Conservation (phyloP, 2,329 filamentous ascomycete species). For the Xylaria sp. region DNA sequence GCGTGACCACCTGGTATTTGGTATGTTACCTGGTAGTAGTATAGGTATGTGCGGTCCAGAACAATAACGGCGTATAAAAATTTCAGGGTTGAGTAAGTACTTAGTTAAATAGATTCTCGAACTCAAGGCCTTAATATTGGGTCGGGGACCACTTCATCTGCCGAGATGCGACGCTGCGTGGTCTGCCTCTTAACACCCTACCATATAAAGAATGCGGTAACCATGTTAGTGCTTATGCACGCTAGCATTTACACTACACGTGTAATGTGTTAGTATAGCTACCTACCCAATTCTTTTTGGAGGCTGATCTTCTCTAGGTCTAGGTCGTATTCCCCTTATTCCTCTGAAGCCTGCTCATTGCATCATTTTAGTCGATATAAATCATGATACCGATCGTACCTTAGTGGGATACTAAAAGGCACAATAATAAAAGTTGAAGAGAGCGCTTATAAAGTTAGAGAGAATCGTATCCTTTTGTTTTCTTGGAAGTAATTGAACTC, state of each 20-base stretch:
- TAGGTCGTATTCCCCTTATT: not conserved
- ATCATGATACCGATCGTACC: not conserved
- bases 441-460: not conserved
- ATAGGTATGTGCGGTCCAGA: not conserved
- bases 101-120: not conserved
- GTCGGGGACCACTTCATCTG: constrained; percentile 27
- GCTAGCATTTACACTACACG: constrained; percentile 1
- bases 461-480: too few relatives aligned
- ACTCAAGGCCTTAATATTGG: constrained; percentile 15
- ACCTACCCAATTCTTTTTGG: not conserved
- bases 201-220: not conserved
- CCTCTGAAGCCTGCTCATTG: not conserved
- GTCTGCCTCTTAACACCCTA: constrained; percentile 4
- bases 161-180: constrained; percentile 23
- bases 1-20: not conserved
- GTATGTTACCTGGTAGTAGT: not conserved
- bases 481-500: too few relatives aligned
- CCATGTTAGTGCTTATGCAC: constrained; percentile 1
- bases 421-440: not conserved
- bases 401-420: too few relatives aligned
- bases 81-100: constrained; percentile 9
- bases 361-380: not conserved
- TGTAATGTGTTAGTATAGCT: not conserved
- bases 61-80: constrained; percentile 10
- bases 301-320: not conserved